Evolutionary conservation across 2,329 filamentous ascomycete genomes (phyloP).

Genomic region (Aspergillus eucalypticola): DNA sequence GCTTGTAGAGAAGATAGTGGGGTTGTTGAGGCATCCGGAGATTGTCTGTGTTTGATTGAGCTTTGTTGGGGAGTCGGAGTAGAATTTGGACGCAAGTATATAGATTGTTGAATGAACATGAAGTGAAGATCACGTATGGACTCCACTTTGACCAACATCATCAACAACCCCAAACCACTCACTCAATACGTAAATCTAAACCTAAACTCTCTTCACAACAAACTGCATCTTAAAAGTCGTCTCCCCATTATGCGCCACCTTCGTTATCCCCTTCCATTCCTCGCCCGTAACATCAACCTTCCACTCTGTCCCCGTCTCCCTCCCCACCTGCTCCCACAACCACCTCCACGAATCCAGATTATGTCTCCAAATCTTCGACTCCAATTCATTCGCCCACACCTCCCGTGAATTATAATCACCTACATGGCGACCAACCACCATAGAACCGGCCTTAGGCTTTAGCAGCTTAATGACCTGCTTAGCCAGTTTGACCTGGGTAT

Average conservation of each 20-base stretch:
- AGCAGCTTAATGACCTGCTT: slow-evolving; percentile 10
- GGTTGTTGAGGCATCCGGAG: background rate
- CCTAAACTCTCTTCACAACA: background rate
- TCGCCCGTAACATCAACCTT: background rate
- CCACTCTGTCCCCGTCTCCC: slow-evolving; percentile 2
- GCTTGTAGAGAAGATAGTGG: background rate
- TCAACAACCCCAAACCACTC: too few species aligned
- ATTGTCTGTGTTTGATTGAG: background rate
- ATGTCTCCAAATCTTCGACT: background rate
- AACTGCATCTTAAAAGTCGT: slow-evolving; percentile 5
- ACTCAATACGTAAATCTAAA: too few species aligned
- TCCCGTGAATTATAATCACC: background rate
- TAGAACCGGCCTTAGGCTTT: background rate
- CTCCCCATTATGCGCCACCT: background rate
- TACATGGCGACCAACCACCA: slow-evolving; percentile 9
- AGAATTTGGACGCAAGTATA: too few species aligned
- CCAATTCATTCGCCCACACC: background rate
- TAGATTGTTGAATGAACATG: too few species aligned
- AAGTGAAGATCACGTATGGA: too few species aligned
- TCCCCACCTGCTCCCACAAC: slow-evolving; percentile 8
- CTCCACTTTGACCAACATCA: too few species aligned
- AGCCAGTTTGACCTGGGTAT: background rate
- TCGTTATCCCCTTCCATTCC: background rate
- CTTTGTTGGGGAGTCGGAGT: too few species aligned
- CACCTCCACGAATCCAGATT: background rate